Conservation (phyloP, 2,329 filamentous ascomycete genomes). For the Coniosporium tulheliwenetii region DNA sequence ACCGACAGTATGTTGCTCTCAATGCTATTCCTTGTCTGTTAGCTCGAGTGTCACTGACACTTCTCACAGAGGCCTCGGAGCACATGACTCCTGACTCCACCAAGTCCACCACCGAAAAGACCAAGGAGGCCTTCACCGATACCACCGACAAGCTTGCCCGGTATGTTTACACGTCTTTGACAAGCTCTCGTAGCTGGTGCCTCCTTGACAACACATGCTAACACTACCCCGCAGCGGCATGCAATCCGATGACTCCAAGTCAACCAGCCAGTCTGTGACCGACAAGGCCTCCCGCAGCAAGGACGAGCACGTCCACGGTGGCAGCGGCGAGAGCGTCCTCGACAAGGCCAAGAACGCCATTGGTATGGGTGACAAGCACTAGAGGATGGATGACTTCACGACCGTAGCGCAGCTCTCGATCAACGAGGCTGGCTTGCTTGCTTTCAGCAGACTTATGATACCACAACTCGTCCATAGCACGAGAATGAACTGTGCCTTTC, state of each 20-base stretch:
- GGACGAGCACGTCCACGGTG: constrained; percentile 24
- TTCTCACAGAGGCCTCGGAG: constrained; percentile 36
- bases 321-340: constrained; percentile 21
- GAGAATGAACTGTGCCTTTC: too few relatives aligned
- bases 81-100: constrained; percentile 40
- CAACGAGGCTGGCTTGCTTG: too few relatives aligned
- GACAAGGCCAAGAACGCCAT: constrained; percentile 33
- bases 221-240: constrained; percentile 19
- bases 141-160: constrained; percentile 38
- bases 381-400: constrained; percentile 13
- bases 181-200: background rate
- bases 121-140: constrained; percentile 40
- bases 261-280: constrained; percentile 31
- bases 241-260: constrained; percentile 40
- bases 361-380: constrained; percentile 23
- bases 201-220: constrained; percentile 5
- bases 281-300: constrained; percentile 33
- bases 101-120: constrained; percentile 46
- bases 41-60: constrained; percentile 6
- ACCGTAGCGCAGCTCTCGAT: too few relatives aligned
- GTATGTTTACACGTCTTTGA: constrained; percentile 12
- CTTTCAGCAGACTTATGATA: too few relatives aligned
- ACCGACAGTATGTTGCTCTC: constrained; percentile 22
- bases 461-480: too few relatives aligned
- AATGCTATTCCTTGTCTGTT: background rate